phyloP scores from a whole-genome alignment of 2,329 filamentous ascomycete species.

The Penicillium brevicompactum region DNA sequence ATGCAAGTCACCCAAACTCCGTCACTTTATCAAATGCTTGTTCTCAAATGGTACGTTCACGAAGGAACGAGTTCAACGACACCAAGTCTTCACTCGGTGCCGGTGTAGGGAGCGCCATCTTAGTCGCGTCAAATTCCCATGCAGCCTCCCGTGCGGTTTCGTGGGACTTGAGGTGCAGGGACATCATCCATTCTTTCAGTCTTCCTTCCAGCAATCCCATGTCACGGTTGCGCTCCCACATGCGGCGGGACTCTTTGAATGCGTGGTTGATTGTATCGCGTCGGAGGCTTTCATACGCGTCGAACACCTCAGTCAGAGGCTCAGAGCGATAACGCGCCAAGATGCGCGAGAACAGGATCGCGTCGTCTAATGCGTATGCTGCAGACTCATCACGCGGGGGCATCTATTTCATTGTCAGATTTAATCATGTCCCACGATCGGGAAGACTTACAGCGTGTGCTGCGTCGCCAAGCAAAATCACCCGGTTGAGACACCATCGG shows the following conservation, averaged over 20 bases:
- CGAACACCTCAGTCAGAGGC: slow-evolving; percentile 36
- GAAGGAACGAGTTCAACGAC: slow-evolving; percentile 29
- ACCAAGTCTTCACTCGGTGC: slow-evolving; percentile 25
- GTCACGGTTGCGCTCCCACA: slow-evolving; percentile 45
- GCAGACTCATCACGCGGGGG: slow-evolving; percentile 51
- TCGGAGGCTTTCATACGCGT: slow-evolving; percentile 42
- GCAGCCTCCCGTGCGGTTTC: slow-evolving; percentile 29
- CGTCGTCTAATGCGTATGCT: slow-evolving; percentile 49
- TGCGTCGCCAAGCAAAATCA: slow-evolving; percentile 49
- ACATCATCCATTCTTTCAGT: slow-evolving; percentile 43
- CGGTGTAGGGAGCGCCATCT: slow-evolving; percentile 33
- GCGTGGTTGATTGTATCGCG: slow-evolving; percentile 41
- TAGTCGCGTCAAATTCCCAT: slow-evolving; percentile 42
- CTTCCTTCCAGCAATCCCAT: slow-evolving; percentile 38
- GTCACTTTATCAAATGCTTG: slow-evolving; percentile 6
- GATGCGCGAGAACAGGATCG: slow-evolving; percentile 45
- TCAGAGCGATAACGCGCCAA: slow-evolving; percentile 37
- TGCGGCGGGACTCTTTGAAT: slow-evolving; percentile 41
- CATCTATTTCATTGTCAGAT: slow-evolving; percentile 40
- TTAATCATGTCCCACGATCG: background rate
- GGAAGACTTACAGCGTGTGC: slow-evolving; percentile 46
- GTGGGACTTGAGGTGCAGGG: slow-evolving; percentile 34
- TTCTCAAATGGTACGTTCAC: slow-evolving; percentile 14
- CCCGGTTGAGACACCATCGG: slow-evolving; percentile 43
- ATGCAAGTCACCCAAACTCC: slow-evolving; percentile 19